Evolutionary conservation across 768 basidiomycete genomes (phyloP), one percentile per base, ranked within the genome.

Genomic region (Hemileccinum impolitum): DNA sequence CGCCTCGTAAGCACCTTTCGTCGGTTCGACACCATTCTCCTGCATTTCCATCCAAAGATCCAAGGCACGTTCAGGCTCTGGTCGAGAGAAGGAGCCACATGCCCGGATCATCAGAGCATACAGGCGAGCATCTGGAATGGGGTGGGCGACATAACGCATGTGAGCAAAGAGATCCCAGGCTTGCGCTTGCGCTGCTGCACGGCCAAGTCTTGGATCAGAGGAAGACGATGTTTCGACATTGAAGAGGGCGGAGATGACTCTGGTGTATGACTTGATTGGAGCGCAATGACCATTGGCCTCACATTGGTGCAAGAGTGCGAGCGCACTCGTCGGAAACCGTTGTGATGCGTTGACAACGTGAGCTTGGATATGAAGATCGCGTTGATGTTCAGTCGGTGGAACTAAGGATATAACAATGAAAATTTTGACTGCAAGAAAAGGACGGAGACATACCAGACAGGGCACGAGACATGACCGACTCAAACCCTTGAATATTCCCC

Each of bases 41-140:
- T 87, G 89, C 92, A 98, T 93, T 66, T 98, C 95, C 21, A 79
- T 83, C 81, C 89, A 96, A 1, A 98, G 74, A 63, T 99, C 96
- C 50, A 95, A 73, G 0, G 95, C 96, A 37, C 90, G 84, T 62
- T 96, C 92, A 0, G 93, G 90, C 55, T 94, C 87, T 1, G 87
- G 82, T 19, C 72, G 71, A 4, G 77, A 72, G 5, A 76, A 74
- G 15, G 60, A 71, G 1, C 86, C 86, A 54, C 94, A 97, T 0
- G 91, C 87, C 6, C 79, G 77, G 57, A 99, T 92, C 93, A 99
- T 96, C 31, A 80, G 63, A 0, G 83, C 78, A 69, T 92, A 98
- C 8, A 94, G 72, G 19, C 75, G 66, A 12, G 73, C 73, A 54
- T 87, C 82, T 0, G 94, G 94, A 4, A 72, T 70, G 1, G 92